Base-by-base conservation (phyloP, 2,329 filamentous ascomycete genomes). In the Magnaporthiopsis rhizophila region DNA sequence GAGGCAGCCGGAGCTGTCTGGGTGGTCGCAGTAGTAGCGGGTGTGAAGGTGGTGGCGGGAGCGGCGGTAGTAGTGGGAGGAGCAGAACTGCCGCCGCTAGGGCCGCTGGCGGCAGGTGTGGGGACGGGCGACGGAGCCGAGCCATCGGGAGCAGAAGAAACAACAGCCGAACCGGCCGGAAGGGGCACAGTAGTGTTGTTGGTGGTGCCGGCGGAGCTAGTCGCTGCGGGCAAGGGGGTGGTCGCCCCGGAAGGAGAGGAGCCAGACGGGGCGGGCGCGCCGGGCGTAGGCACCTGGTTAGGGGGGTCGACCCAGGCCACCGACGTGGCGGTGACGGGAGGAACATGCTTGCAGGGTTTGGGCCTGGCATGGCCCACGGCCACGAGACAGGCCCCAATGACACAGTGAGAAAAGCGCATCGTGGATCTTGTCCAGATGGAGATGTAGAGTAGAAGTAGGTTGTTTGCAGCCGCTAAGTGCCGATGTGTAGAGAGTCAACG, bases 361-460 rank as follows among this genome's bases (percentile, higher is more conserved):
- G 38, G 38, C n/a, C 34, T 24, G 21, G 59, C 59, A 12, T 45
- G 24, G 9, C 38, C 59, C 15, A 36, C 59, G 34, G 59, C 59
- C 28, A 34, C 24, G 13, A 61, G 24, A 13, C 38, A 38, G 45
- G 59, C 34, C 34, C 38, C 59, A 8, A 61, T 28, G n/a, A 61
- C 13, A 13, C 38, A 28, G 24, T 61, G 34, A n/a, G 59, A 45
- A 38, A 50, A 45, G 28, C 59, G 59, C 59, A 61, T 61, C 13
- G 21, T 45, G 36, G 38, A 50, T 50, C 30, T 30, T 7, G 30
- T 30, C 30, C 30, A 30, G 30, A 3, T 50, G 38, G 15, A 5
- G 18, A 5, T 21, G 38, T 6, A 50, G 38, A 21, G 11, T 12
- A 50, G 15, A 45, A 15, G 38, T 50, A 21, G 38, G 38, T 50